These are phyloP conservation scores for Jackrogersella minutella DNA, from an alignment of 495 filamentous ascomycete species.

Conservation along the genomic window DNA sequence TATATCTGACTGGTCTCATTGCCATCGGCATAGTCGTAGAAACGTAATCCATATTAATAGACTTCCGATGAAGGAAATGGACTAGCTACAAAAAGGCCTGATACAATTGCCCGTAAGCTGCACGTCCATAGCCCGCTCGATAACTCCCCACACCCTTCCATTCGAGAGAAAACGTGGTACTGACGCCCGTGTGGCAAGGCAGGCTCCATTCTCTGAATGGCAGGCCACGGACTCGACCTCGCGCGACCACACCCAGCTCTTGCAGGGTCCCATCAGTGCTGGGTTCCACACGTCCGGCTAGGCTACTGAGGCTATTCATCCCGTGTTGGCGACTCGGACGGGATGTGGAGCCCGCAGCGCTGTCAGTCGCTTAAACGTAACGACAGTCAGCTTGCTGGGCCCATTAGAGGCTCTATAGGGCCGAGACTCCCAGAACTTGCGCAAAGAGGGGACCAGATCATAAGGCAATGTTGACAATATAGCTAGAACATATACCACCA, in stretches of 20 bases:
- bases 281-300: conserved; percentile 31
- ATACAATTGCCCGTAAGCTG: conserved; percentile 25
- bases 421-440: neutral
- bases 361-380: conserved; percentile 1
- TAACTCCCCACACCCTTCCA: conserved; percentile 25
- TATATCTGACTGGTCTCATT: neutral
- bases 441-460: neutral
- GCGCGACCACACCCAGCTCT: conserved; percentile 26
- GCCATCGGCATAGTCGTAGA: neutral
- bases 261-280: conserved; percentile 34
- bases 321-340: conserved; percentile 23
- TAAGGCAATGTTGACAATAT: conserved; percentile 6
- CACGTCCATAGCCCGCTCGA: conserved; percentile 27
- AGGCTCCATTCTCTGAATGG: conserved; percentile 25
- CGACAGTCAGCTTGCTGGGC: conserved; percentile 13
- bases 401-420: conserved; percentile 10
- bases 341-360: conserved; percentile 25
- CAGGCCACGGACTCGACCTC: conserved; percentile 36
- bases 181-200: conserved; percentile 33
- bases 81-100: conserved; percentile 1
- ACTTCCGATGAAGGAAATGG: neutral
- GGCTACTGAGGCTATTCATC: conserved; percentile 24
- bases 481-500: neutral
- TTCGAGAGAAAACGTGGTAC: conserved; percentile 27
- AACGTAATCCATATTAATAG: neutral